Base-by-base conservation (phyloP, 352 stramenopile species). In the Phytopythium vexans region DNA sequence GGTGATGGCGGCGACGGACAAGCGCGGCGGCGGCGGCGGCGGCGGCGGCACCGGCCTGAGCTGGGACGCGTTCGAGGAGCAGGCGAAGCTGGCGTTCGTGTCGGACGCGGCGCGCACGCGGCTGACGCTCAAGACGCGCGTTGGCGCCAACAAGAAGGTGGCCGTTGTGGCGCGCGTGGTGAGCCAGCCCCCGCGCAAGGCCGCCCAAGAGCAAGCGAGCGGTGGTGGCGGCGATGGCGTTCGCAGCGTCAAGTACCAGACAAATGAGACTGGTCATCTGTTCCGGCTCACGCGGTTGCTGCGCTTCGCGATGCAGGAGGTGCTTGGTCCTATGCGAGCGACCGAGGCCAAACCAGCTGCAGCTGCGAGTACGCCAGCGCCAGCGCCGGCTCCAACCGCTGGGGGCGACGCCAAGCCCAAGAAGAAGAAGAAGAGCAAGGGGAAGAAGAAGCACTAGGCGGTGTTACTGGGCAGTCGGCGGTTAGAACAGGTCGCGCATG, bases 401-500 rank as follows among this genome's bases (percentile, higher is more conserved):
- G 21, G 21, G 21, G 21, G 21, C 0, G 43, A 55, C 41, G 53
- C 65, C 10, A 74, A 57, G 39, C 49, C 41, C 32, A 70, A 58
- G 49, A 72, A 67, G 49, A 70, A 74, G 52, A 84, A 82, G 56
- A 82, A 71, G 42, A 77, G 68, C 38, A 71, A 71, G 52, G 56
- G 37, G 49, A 62, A 60, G 41, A 82, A 74, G 46, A 83, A 81
- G 58, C 44, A 58, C 36, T 41, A 27, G 21, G 21, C 21, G 21
- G 21, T 27, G 21, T 27, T 27, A 27, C 21, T 27, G 21, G 21
- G 21, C 21, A 27, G 34, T 41, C 12, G 12, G 14, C 21, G 49
- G 33, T 73, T 63, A 84, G 68, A 96, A 64, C 50, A 96, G 85
- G 63, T 96, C 89, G 49, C 79, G 72, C 60, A 97, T 77, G 63